Conservation (phyloP, 2,329 filamentous ascomycete species). For the Polytolypa hystricis region DNA sequence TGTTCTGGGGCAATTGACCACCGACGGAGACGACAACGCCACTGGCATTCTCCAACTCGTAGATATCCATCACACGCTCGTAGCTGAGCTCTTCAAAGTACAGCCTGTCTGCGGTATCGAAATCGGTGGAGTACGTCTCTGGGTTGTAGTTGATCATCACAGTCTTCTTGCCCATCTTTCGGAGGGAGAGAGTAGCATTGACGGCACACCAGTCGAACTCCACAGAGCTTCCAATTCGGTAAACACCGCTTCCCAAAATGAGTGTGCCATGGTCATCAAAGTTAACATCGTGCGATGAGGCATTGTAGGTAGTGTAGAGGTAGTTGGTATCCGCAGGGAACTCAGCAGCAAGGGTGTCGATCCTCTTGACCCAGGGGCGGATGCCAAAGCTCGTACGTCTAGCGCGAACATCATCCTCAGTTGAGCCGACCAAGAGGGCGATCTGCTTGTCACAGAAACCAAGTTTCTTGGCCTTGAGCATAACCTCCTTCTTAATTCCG, state of each 20-base stretch:
- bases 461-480: conserved; percentile 90
- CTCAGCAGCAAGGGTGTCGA: conserved; percentile 93
- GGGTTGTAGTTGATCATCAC: conserved; percentile 94
- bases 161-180: conserved; percentile 86
- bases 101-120: conserved; percentile 76
- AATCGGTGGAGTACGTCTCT: conserved; percentile 74
- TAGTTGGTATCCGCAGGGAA: conserved; percentile 95
- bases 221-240: conserved; percentile 93
- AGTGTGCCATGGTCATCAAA: conserved; percentile 88
- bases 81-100: conserved; percentile 98
- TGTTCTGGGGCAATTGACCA: conserved; percentile 94
- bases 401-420: conserved; percentile 82
- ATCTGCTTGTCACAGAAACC: conserved; percentile 98
- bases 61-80: conserved; percentile 97
- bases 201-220: conserved; percentile 99
- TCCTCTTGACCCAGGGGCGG: conserved; percentile 93
- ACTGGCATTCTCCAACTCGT: conserved; percentile 74
- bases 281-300: conserved; percentile 79
- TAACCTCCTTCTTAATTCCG: conserved; percentile 75
- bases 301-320: conserved; percentile 96
- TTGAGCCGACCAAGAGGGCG: conserved; percentile 68
- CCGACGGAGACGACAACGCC: conserved; percentile 94
- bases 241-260: conserved; percentile 87
- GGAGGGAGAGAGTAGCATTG: conserved; percentile 72
- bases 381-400: conserved; percentile 78